Conservation (phyloP, 176 grass and related monocot species). For the Alopecurus myosuroides region DNA sequence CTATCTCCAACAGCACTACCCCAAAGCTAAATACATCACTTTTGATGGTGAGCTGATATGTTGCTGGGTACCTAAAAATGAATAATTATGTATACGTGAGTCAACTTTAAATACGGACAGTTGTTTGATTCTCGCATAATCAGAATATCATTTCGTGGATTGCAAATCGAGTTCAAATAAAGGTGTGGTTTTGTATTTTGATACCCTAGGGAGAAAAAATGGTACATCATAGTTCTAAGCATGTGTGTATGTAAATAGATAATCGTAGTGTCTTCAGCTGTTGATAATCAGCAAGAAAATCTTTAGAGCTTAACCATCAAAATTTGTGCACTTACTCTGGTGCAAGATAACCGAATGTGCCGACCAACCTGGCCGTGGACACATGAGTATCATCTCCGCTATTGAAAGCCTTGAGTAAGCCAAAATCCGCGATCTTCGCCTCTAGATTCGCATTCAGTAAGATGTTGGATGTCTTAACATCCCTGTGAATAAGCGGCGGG, state of each 20-base stretch:
- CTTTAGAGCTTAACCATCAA: neutral
- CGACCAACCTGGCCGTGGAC: constrained; percentile 8
- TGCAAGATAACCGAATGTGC: constrained; percentile 49
- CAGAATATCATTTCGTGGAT: neutral
- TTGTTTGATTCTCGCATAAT: neutral
- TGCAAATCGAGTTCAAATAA: too few relatives aligned
- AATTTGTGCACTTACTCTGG: constrained; percentile 26
- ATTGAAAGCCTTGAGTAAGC: constrained; percentile 32
- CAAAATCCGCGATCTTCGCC: neutral
- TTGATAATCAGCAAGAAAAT: neutral
- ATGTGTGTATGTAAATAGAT: too few relatives aligned
- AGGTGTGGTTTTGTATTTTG: too few relatives aligned
- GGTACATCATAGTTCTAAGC: too few relatives aligned
- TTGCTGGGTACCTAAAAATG: neutral
- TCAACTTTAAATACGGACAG: too few relatives aligned
- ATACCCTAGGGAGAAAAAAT: too few relatives aligned
- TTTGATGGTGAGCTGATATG: neutral
- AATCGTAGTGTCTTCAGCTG: neutral
- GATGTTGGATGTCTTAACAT: neutral
- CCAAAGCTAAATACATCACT: neutral
- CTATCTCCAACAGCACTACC: neutral
- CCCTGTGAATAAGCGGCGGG: neutral
- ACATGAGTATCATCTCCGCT: constrained; percentile 4
- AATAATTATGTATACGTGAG: too few relatives aligned
- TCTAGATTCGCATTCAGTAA: neutral